Percentiles rank a stretch among this genome's conserved stretches.
Evolutionary conservation across 2,329 filamentous ascomycete species (phyloP).

Genomic region (Cryphonectria carpinicola): DNA sequence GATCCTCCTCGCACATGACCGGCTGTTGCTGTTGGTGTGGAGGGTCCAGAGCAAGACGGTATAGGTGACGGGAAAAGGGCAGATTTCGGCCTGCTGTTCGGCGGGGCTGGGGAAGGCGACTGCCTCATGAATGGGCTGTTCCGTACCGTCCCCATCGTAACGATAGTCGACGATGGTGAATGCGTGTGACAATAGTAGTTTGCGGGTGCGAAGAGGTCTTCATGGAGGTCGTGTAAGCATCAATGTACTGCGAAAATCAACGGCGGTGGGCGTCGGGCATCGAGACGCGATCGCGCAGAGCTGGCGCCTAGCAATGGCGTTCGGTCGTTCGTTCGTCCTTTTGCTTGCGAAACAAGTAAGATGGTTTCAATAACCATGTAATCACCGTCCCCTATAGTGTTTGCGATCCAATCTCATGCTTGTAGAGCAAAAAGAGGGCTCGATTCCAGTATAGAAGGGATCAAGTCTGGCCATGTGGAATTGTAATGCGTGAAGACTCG

Average conservation of each 20-base stretch:
- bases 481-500: not conserved
- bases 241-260: slow-evolving; percentile 13
- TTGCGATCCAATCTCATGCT: slow-evolving; percentile 25
- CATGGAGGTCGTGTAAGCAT: slow-evolving; percentile 28
- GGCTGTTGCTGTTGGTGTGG: slow-evolving; percentile 4
- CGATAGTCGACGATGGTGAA: slow-evolving; percentile 2
- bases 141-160: slow-evolving; percentile 58
- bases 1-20: slow-evolving; percentile 23
- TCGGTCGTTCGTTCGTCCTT: not conserved
- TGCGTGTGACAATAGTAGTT: not conserved
- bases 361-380: slow-evolving; percentile 14
- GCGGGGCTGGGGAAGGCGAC: slow-evolving; percentile 66
- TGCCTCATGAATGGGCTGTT: slow-evolving; percentile 80
- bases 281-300: slow-evolving; percentile 18
- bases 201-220: slow-evolving; percentile 16
- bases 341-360: slow-evolving; percentile 1
- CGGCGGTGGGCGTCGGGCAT: slow-evolving; percentile 4
- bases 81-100: slow-evolving; percentile 70
- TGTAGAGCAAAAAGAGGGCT: slow-evolving; percentile 9
- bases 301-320: slow-evolving; percentile 19
- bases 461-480: not conserved
- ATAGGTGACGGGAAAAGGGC: slow-evolving; percentile 64
- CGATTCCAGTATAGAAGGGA: not conserved
- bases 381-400: slow-evolving; percentile 2
- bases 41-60: slow-evolving; percentile 18